Evolutionary conservation across 129 eudicot species (phyloP).

Genomic region (Helichrysum umbraculigerum): DNA sequence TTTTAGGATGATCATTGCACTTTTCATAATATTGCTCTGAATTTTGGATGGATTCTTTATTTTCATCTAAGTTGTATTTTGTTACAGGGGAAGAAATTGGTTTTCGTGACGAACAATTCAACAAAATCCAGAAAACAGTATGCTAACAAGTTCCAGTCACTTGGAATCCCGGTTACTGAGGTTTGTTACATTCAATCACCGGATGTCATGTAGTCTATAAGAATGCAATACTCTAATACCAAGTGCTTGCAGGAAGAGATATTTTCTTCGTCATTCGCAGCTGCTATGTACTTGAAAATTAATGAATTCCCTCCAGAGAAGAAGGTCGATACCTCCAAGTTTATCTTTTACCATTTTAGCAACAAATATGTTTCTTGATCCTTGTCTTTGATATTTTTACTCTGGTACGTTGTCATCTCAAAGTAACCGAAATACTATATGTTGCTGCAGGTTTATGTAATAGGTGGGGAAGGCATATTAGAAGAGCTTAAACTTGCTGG

Average conservation of each 20-base stretch:
- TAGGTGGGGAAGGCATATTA: conserved; percentile 87
- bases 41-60: too few species aligned
- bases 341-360: not conserved
- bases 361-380: too few species aligned
- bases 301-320: conserved; percentile 70
- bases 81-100: conserved; percentile 82
- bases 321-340: conserved; percentile 51
- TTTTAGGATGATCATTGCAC: too few species aligned
- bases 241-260: conserved; percentile 76
- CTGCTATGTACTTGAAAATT: conserved; percentile 65
- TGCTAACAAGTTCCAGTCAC: conserved; percentile 69
- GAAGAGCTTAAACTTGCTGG: conserved; percentile 87
- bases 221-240: conserved; percentile 12
- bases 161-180: conserved; percentile 81
- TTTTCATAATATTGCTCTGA: too few species aligned
- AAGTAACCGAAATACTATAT: not conserved
- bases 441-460: conserved; percentile 72
- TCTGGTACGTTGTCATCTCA: not conserved
- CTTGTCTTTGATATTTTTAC: not conserved
- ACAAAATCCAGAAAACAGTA: conserved; percentile 66
- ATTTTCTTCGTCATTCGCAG: conserved; percentile 84
- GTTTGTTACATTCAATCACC: conserved; percentile 31
- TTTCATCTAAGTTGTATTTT: too few species aligned
- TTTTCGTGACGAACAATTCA: conserved; percentile 90
- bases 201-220: not conserved